These are phyloP conservation scores for Phytophthora fragariaefolia DNA, from an alignment of 352 stramenopile species.

Conservation along the genomic window DNA sequence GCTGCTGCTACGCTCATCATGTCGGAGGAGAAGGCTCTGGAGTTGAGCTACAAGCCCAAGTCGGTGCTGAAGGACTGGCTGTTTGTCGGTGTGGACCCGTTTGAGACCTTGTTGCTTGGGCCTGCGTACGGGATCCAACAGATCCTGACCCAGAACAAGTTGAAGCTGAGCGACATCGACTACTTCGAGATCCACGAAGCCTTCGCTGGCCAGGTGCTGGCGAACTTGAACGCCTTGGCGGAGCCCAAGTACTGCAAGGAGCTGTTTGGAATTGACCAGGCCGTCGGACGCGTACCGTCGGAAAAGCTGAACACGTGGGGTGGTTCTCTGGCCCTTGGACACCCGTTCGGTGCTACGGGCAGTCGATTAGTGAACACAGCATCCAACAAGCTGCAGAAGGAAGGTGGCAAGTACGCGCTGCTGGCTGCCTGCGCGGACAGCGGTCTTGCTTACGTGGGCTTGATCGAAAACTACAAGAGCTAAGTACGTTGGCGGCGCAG, in stretches of 20 bases:
- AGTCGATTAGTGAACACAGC: constrained; percentile 96
- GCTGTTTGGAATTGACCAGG: constrained; percentile 90
- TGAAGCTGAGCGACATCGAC: constrained; percentile 95
- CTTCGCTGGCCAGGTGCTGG: constrained; percentile 98
- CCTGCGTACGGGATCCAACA: constrained; percentile 95
- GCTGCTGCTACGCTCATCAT: constrained; percentile 96
- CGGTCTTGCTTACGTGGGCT: constrained; percentile 94
- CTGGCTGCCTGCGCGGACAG: constrained; percentile 98
- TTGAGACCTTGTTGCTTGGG: constrained; percentile 94
- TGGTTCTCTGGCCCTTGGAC: constrained; percentile 95
- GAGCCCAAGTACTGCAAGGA: constrained; percentile 96
- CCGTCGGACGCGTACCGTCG: constrained; percentile 92
- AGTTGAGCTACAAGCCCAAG: constrained; percentile 96
- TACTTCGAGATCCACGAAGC: constrained; percentile 99
- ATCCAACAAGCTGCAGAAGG: constrained; percentile 96
- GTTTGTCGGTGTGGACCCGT: constrained; percentile 98
- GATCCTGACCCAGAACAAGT: constrained; percentile 83
- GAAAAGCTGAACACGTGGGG: constrained; percentile 98
- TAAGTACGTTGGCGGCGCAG: constrained; percentile 27
- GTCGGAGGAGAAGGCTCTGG: constrained; percentile 95
- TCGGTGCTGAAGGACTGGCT: constrained; percentile 95
- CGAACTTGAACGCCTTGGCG: constrained; percentile 96
- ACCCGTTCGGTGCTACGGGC: constrained; percentile 98
- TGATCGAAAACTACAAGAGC: constrained; percentile 93
- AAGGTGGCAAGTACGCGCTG: constrained; percentile 96